Percentiles rank a stretch among this genome's conserved stretches.
These are phyloP conservation scores for Odontarrhena argentea DNA, from an alignment of 345 rosid species.

Conservation along the genomic window DNA sequence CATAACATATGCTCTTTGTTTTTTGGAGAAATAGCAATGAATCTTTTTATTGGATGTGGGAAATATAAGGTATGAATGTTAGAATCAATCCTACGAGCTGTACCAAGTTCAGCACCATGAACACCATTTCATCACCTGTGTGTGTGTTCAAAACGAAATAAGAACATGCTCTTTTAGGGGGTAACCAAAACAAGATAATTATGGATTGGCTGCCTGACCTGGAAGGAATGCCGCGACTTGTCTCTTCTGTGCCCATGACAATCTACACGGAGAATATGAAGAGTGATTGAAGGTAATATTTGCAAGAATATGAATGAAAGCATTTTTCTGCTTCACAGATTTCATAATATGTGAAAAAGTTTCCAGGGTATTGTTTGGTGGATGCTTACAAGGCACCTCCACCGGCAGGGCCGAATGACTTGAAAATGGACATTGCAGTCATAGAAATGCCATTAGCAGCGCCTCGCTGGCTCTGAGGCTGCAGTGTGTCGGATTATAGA, in stretches of 20 bases:
- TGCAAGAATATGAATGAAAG: not conserved
- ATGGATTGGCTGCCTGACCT: not conserved
- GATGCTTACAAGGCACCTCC: conserved; percentile 36
- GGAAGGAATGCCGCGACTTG: conserved; percentile 26
- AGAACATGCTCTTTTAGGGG: no score
- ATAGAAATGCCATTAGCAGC: conserved; percentile 39
- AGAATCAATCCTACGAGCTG: conserved; percentile 28
- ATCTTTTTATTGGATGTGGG: conserved; percentile 15
- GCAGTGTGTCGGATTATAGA: not conserved
- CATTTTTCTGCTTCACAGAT: no score
- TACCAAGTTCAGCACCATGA: conserved; percentile 35
- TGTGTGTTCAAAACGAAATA: not conserved
- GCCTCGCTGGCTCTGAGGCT: conserved; percentile 33
- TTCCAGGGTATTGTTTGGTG: not conserved
- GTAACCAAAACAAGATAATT: no score
- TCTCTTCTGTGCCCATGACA: conserved; percentile 34
- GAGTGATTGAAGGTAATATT: not conserved
- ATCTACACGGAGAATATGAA: conserved; percentile 22
- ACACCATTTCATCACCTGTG: conserved; percentile 38
- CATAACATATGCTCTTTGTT: not conserved
- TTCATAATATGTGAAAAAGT: not conserved
- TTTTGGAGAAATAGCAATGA: no score
- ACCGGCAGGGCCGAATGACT: conserved; percentile 38
- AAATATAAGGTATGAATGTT: conserved; percentile 32
- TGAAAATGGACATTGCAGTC: conserved; percentile 38